phyloP scores from a whole-genome alignment of 163 green algal species.

The Chlamydomonas reinhardtii region DNA sequence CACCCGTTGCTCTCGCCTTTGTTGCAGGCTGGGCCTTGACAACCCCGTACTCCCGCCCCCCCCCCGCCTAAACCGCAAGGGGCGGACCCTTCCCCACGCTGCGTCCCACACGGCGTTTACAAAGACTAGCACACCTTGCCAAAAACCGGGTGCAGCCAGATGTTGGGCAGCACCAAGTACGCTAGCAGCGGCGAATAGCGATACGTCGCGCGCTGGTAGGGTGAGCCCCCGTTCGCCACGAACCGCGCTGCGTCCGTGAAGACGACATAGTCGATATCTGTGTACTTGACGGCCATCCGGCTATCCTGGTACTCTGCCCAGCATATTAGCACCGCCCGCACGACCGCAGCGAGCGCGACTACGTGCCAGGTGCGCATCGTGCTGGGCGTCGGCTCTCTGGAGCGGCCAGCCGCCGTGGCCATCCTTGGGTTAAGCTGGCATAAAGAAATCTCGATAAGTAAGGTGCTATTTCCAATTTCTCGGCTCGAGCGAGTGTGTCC shows the following conservation, averaged over 20 bases:
- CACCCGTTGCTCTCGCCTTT: too few species aligned
- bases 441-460: too few species aligned
- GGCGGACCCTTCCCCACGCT: too few species aligned
- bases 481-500: too few species aligned
- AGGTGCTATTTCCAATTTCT: too few species aligned
- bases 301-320: slow-evolving; percentile 41
- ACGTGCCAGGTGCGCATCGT: slow-evolving; percentile 11
- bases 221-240: slow-evolving; percentile 63
- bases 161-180: slow-evolving; percentile 88
- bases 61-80: too few species aligned
- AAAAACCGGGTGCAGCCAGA: slow-evolving; percentile 71
- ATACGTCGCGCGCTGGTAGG: slow-evolving; percentile 85
- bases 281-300: slow-evolving; percentile 87
- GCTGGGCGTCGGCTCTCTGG: not conserved
- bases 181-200: slow-evolving; percentile 94
- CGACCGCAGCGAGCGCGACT: not conserved
- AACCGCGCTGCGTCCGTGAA: slow-evolving; percentile 76
- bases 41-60: too few species aligned
- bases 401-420: too few species aligned
- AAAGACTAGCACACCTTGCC: slow-evolving; percentile 79
- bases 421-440: too few species aligned
- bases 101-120: too few species aligned
- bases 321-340: slow-evolving; percentile 3
- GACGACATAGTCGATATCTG: slow-evolving; percentile 95
- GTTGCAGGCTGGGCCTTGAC: too few species aligned